Base-by-base conservation (phyloP, 2,329 filamentous ascomycete species). In the Paecilomyces niveus region DNA sequence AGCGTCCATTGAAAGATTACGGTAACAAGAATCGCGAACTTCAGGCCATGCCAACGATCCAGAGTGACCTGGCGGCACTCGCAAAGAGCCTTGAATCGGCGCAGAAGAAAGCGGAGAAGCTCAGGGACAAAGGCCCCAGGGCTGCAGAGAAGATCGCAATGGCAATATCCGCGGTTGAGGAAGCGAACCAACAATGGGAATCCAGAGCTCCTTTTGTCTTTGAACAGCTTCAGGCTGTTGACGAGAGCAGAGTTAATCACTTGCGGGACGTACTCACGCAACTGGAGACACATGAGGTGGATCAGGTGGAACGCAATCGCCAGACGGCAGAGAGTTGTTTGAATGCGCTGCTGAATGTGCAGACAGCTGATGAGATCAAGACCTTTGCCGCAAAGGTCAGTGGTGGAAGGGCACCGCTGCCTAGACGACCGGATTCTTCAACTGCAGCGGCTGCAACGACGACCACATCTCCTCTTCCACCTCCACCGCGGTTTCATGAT, bases 151-250 rank as follows among this genome's bases (percentile, higher is more conserved):
- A 94, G 74, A 84, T 94, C 45, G 89, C 92, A 51, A 83, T 82
- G 62, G 92, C 91, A 11, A 82, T 85, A 10, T 80, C 85, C 18
- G 87, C 86, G 63, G 84, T 95, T 51, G 89, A 96, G 63, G 85
- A 85, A 60, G 88, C 91, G n/a, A 85, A 82, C 52, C 83, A 88
- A 64, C 89, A 96, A 71, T 99, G 94, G 94, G 88, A 96, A 58
- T 92, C 91, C 0, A 92, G 96, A 73, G 91, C 94, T 13, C 94
- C 94, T 1, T 97, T 90, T 74, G 89, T 97, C 61, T 97, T 96
- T 70, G 94, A 99, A 75, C 89, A 88, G 61, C 83, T 99, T 26
- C 94, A 99, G 72, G 88, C 90, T 5, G 80, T 95, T 32, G 94
- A 99, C 70, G 94, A 99, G 77, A 87, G 85, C 66, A 86, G 94